Base-by-base conservation (phyloP, 179 eudicot genomes). In the Carnegiea gigantea region DNA sequence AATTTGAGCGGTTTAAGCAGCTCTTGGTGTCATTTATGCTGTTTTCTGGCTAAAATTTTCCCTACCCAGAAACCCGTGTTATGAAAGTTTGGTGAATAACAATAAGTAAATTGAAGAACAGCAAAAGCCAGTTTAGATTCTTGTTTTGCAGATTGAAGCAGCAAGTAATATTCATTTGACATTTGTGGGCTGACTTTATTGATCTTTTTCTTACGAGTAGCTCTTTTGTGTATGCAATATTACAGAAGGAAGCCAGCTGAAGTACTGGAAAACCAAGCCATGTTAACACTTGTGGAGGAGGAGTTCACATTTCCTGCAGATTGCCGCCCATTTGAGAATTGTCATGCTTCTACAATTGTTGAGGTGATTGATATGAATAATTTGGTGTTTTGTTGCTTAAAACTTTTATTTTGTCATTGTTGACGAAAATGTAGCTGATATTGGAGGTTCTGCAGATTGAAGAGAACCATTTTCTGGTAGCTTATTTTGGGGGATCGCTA, bases 261-360 rank as follows among this genome's bases (percentile, higher is more conserved):
- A 53, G 59, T 76, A 44, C 46, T 74, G 65, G 77, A 81, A 36
- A 78, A 82, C 15, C 20, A 59, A 67, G 49, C 77, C 75, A 78
- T 86, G 84, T 76, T 86, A 40, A 81, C 51, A 28, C 83, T 86
- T 48, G 75, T 92, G 70, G 51, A 83, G 26, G 87, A 90, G 81
- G 95, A 93, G 78, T 90, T 92, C 83, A 94, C 96, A 68, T 94
- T 92, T 85, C 77, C 87, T 24, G 93, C 85, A 30, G 87, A 92
- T 65, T 88, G 93, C 14, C 81, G 88, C 54, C 91, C 96, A 21
- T 96, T 96, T 81, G 87, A 82, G 10, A 94, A 90, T 79, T 94
- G 98, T 73, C 99, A 96, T 84, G 99, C 99, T 82, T 94, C 99
- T 73, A 96, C 97, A 59, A 92, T 96, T 79, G 96, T 94, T 72